phyloP scores from a whole-genome alignment of 2,329 filamentous ascomycete species.

The Xylariaceae sp. region DNA sequence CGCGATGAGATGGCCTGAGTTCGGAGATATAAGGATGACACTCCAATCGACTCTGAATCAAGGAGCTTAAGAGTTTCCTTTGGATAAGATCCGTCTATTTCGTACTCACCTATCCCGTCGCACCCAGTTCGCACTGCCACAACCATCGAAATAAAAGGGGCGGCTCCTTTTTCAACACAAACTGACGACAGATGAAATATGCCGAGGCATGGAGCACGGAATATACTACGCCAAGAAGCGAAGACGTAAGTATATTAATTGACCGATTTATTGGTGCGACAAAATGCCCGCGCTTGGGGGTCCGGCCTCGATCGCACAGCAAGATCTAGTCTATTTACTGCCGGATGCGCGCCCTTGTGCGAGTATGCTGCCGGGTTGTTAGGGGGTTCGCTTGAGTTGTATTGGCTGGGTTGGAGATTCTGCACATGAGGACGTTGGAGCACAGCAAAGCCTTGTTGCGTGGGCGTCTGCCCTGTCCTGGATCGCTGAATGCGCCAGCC shows the following conservation, averaged over 20 bases:
- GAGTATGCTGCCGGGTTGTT: neutral
- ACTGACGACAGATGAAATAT: neutral
- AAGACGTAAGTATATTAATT: neutral
- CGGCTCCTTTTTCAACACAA: neutral
- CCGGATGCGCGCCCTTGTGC: neutral
- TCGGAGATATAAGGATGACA: neutral
- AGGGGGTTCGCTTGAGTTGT: neutral
- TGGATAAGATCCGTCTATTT: neutral
- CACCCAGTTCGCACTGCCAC: neutral
- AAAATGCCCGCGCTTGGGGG: neutral
- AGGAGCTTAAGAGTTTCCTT: neutral
- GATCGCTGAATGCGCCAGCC: neutral
- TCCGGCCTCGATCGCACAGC: neutral
- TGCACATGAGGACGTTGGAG: neutral
- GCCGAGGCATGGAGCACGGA: too few species aligned
- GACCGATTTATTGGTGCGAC: neutral
- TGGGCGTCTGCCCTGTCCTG: neutral
- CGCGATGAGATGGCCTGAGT: neutral
- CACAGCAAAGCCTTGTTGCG: neutral
- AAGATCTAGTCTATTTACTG: neutral
- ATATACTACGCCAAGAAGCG: neutral
- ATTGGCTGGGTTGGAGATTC: neutral
- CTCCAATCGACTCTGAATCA: conserved; percentile 16
- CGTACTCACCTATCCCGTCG: neutral
- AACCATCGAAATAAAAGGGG: neutral